Evolutionary conservation across 129 eudicot species (phyloP).

Genomic region (Logfia minima): DNA sequence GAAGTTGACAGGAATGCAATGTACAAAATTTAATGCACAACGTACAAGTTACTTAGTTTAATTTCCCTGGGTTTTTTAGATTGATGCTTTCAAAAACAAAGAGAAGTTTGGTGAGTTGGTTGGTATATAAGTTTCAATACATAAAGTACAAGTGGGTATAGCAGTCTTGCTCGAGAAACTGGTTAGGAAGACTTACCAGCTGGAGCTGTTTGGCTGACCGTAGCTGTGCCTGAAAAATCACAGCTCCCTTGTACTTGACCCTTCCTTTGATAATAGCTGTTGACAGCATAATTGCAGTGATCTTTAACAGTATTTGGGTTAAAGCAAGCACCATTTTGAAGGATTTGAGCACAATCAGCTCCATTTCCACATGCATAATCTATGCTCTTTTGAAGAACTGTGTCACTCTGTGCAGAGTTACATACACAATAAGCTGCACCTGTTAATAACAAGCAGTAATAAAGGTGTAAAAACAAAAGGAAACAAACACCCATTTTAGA

Average conservation of each 20-base stretch:
- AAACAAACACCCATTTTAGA: background rate
- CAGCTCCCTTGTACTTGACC: constrained; percentile 46
- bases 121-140: constrained; percentile 13
- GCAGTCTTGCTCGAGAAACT: constrained; percentile 12
- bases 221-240: constrained; percentile 55
- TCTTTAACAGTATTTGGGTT: constrained; percentile 71
- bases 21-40: constrained; percentile 17
- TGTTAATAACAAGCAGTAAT: constrained; percentile 16
- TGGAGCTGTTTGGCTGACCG: constrained; percentile 36
- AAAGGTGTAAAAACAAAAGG: background rate
- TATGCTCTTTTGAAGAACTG: constrained; percentile 61
- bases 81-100: too few relatives aligned
- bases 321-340: constrained; percentile 63
- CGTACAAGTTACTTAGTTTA: background rate
- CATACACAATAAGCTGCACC: constrained; percentile 79
- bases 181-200: constrained; percentile 40
- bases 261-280: constrained; percentile 66
- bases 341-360: constrained; percentile 69
- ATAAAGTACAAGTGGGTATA: constrained; percentile 7
- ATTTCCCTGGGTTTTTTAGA: background rate
- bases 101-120: background rate
- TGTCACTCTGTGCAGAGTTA: constrained; percentile 46
- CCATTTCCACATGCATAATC: constrained; percentile 92
- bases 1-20: background rate
- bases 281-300: constrained; percentile 86